These are phyloP conservation scores for Lippia alba DNA, from an alignment of 305 asterid genomes.

Conservation along the genomic window DNA sequence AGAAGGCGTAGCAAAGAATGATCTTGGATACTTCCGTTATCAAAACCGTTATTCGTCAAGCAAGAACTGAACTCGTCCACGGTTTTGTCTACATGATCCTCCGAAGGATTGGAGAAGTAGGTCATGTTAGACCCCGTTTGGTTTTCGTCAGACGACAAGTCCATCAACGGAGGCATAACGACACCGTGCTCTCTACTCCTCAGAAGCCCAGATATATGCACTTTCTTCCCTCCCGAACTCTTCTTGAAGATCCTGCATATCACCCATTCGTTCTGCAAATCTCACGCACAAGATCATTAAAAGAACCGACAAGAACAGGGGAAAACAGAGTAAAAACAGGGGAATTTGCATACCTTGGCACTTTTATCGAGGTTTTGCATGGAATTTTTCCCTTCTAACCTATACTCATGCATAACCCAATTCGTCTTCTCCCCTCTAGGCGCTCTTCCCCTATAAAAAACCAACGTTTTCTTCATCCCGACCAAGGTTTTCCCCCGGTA, in stretches of 20 bases:
- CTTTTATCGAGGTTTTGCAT: slow-evolving; percentile 19
- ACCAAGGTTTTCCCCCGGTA: slow-evolving; percentile 37
- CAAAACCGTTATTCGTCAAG: slow-evolving; percentile 24
- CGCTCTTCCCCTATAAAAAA: slow-evolving; percentile 56
- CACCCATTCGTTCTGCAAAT: slow-evolving; percentile 57
- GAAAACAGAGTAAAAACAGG: slow-evolving; percentile 30
- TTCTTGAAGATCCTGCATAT: slow-evolving; percentile 49
- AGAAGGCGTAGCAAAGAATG: slow-evolving; percentile 45
- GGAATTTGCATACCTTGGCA: slow-evolving; percentile 35
- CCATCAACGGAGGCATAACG: slow-evolving; percentile 59
- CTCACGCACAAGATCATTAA: background rate
- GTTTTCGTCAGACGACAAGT: slow-evolving; percentile 46
- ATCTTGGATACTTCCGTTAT: slow-evolving; percentile 33
- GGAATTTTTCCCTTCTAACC: slow-evolving; percentile 42
- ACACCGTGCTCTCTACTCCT: slow-evolving; percentile 15
- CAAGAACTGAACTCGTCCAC: slow-evolving; percentile 30
- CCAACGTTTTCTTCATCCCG: slow-evolving; percentile 58
- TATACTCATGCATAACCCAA: slow-evolving; percentile 63
- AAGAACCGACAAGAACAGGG: slow-evolving; percentile 13
- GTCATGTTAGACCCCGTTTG: slow-evolving; percentile 51
- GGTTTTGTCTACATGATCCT: slow-evolving; percentile 27
- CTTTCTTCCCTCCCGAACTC: slow-evolving; percentile 42
- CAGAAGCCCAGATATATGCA: slow-evolving; percentile 38
- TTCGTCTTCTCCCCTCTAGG: slow-evolving; percentile 51
- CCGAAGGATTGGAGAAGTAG: slow-evolving; percentile 53